Conservation (phyloP, 2,329 filamentous ascomycete species). For the Phaeophleospora eucalypticola region DNA sequence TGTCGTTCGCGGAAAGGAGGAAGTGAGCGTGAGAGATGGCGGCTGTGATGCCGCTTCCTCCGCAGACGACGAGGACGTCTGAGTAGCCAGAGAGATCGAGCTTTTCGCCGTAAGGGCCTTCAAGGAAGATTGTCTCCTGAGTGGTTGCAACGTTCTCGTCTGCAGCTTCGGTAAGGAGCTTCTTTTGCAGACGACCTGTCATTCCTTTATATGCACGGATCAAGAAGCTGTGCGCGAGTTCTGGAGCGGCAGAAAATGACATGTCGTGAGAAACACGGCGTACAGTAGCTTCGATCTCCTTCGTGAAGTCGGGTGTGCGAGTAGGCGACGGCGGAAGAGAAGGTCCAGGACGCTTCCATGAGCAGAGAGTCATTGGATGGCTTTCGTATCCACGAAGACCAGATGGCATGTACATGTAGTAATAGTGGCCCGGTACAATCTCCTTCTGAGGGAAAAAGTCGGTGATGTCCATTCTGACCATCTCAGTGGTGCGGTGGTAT, state of each 20-base stretch:
- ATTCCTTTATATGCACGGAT: constrained; percentile 51
- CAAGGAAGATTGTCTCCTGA: constrained; percentile 41
- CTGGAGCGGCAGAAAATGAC: not conserved
- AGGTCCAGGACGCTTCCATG: constrained; percentile 16
- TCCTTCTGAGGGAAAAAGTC: constrained; percentile 33
- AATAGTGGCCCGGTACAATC: constrained; percentile 47
- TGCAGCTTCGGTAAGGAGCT: constrained; percentile 28
- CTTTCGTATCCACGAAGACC: constrained; percentile 47
- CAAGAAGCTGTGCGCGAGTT: constrained; percentile 42
- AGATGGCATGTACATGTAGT: constrained; percentile 48
- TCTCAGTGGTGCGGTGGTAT: constrained; percentile 43
- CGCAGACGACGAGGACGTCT: constrained; percentile 42
- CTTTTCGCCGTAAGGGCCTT: constrained; percentile 49
- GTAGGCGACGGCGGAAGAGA: constrained; percentile 5
- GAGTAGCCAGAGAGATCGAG: constrained; percentile 41
- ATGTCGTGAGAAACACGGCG: constrained; percentile 9
- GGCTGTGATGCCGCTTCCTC: constrained; percentile 49
- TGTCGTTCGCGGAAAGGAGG: constrained; percentile 6
- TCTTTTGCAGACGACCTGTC: constrained; percentile 43
- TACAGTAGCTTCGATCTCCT: constrained; percentile 4
- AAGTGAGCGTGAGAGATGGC: constrained; percentile 28
- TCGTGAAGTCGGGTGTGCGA: constrained; percentile 1
- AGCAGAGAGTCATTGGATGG: constrained; percentile 49
- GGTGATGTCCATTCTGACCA: constrained; percentile 46
- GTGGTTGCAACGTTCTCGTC: constrained; percentile 23